Evolutionary conservation across 2,329 filamentous ascomycete species (phyloP).

Genomic region (Rhinocladiella mackenziei): DNA sequence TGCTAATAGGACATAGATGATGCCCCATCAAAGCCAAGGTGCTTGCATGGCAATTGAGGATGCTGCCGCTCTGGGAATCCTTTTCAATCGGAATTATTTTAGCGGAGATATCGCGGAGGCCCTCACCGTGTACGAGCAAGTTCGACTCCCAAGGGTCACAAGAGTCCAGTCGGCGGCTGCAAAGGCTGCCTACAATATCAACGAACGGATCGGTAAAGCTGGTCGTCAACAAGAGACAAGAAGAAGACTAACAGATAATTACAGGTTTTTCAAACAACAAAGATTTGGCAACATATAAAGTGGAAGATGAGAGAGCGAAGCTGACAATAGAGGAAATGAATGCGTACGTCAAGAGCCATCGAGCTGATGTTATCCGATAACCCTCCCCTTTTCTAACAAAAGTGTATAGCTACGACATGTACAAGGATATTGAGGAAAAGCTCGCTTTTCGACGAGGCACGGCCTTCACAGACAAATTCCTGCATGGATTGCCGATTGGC

Average conservation of each 20-base stretch:
- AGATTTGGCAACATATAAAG: conserved; percentile 54
- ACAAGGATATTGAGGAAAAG: conserved; percentile 52
- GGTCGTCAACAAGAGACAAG: not conserved
- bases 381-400: not conserved
- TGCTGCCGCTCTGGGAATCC: conserved; percentile 58
- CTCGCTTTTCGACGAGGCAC: conserved; percentile 33
- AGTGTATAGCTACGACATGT: conserved; percentile 54
- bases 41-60: conserved; percentile 68
- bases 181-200: conserved; percentile 59
- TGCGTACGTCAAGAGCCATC: conserved; percentile 41
- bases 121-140: conserved; percentile 31
- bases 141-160: conserved; percentile 33
- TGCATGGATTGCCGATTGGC: conserved; percentile 47
- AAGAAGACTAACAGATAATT: conserved; percentile 25
- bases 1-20: conserved; percentile 48
- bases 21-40: conserved; percentile 66
- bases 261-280: conserved; percentile 62
- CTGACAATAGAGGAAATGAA: conserved; percentile 69
- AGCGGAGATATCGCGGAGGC: conserved; percentile 29
- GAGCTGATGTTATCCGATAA: no score
- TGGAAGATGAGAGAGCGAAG: conserved; percentile 58
- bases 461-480: conserved; percentile 39
- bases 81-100: conserved; percentile 44
- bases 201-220: conserved; percentile 55
- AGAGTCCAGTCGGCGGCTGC: conserved; percentile 51